phyloP scores from a whole-genome alignment of 768 basidiomycete genomes.

The Trametes sanguinea region DNA sequence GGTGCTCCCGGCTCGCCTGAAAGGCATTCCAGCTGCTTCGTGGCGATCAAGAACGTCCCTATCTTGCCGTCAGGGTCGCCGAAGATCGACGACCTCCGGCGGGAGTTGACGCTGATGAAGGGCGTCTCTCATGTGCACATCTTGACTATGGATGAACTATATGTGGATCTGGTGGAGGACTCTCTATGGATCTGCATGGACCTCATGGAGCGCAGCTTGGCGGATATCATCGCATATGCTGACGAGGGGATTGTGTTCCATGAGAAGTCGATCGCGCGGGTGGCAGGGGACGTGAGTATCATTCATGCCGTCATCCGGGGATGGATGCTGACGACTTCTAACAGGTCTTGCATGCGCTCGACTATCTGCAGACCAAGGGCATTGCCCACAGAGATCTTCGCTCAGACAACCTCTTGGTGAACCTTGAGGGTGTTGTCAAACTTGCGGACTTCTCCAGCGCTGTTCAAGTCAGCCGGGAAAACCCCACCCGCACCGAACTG shows the following conservation, averaged over 20 bases:
- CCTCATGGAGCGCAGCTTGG: constrained; percentile 85
- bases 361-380: constrained; percentile 60
- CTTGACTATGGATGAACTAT: constrained; percentile 67
- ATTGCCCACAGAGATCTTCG: constrained; percentile 86
- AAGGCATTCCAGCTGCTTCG: constrained; percentile 26
- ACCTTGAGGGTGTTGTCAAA: constrained; percentile 69
- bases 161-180: constrained; percentile 58
- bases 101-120: constrained; percentile 62
- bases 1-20: constrained; percentile 22
- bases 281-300: constrained; percentile 71
- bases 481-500: constrained; percentile 53
- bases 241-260: constrained; percentile 62
- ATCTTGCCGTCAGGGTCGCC: constrained; percentile 57
- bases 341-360: constrained; percentile 66
- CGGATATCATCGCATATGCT: constrained; percentile 72
- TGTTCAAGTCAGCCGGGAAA: constrained; percentile 54
- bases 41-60: constrained; percentile 77
- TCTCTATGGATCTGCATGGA: constrained; percentile 87
- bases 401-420: constrained; percentile 80
- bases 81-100: constrained; percentile 63
- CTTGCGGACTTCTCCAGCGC: constrained; percentile 83
- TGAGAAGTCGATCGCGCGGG: constrained; percentile 72
- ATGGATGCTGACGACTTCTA: neutral
- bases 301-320: neutral
- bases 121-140: constrained; percentile 62